These are phyloP conservation scores for Tetrastigma voinierianum DNA, from an alignment of 164 flowering plant species.

Conservation along the genomic window DNA sequence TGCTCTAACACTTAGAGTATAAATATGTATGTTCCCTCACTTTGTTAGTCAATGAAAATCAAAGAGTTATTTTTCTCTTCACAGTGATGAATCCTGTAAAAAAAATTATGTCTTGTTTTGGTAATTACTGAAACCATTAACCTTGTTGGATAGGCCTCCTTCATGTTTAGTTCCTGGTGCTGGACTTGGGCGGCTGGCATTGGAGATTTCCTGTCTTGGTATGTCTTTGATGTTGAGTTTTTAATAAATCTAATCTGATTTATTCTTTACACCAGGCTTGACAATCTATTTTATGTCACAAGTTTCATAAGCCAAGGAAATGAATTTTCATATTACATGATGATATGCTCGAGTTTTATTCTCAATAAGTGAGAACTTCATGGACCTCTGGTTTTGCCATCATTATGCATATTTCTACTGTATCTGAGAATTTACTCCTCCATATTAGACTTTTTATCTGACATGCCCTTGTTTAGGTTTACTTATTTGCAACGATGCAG, in stretches of 20 bases:
- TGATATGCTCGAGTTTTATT: slow-evolving; percentile 98
- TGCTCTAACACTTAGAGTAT: too few species aligned
- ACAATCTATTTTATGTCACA: slow-evolving; percentile 25
- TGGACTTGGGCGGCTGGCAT: slow-evolving; percentile 95
- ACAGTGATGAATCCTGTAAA: not conserved
- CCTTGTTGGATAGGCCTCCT: slow-evolving; percentile 57
- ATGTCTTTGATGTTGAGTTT: slow-evolving; percentile 18
- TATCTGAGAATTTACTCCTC: not conserved
- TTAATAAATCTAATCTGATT: not conserved
- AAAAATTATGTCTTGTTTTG: not conserved
- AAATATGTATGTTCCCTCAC: too few species aligned
- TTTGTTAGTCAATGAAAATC: too few species aligned
- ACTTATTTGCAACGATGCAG: slow-evolving; percentile 22
- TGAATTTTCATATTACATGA: slow-evolving; percentile 98
- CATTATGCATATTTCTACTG: not conserved
- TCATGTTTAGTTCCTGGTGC: slow-evolving; percentile 98
- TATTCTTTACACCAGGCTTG: not conserved
- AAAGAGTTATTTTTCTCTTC: too few species aligned
- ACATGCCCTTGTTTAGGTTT: not conserved
- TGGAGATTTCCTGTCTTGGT: slow-evolving; percentile 86
- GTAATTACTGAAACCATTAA: not conserved
- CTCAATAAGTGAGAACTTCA: slow-evolving; percentile 73
- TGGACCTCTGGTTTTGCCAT: not conserved
- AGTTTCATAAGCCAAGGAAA: slow-evolving; percentile 96
- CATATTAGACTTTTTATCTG: not conserved